Evolutionary conservation across 2,329 filamentous ascomycete genomes (phyloP).

Genomic region (Pyricularia grisea): DNA sequence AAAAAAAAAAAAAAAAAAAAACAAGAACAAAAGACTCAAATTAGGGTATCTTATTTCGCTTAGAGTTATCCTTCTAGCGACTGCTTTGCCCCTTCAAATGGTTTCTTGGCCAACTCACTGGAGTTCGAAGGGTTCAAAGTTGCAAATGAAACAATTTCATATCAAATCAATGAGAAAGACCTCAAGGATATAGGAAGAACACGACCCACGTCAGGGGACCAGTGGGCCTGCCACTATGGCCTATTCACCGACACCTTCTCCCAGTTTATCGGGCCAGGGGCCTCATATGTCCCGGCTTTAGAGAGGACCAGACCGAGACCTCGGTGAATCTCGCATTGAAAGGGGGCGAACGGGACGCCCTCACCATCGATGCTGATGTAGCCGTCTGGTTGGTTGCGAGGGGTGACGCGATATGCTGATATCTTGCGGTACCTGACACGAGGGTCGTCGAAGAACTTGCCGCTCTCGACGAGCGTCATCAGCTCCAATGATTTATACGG

Average conservation of each 20-base stretch:
- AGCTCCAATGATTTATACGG: conserved; percentile 58
- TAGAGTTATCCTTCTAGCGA: background rate
- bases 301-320: conserved; percentile 80
- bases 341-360: conserved; percentile 73
- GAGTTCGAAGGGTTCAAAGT: background rate
- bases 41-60: background rate
- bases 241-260: conserved; percentile 24
- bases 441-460: conserved; percentile 69
- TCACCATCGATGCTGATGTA: conserved; percentile 96
- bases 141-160: background rate
- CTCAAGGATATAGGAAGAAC: background rate
- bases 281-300: conserved; percentile 65
- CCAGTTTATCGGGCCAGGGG: conserved; percentile 43
- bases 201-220: conserved; percentile 12
- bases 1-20: background rate
- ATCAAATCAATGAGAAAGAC: background rate
- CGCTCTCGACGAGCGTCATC: conserved; percentile 61
- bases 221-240: conserved; percentile 6
- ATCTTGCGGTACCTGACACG: conserved; percentile 78
- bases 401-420: conserved; percentile 76
- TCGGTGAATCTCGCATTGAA: conserved; percentile 82
- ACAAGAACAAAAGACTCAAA: background rate
- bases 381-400: conserved; percentile 59
- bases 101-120: background rate
- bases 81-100: background rate